Base-by-base conservation (phyloP, 495 filamentous ascomycete genomes). In the Apodospora peruviana region DNA sequence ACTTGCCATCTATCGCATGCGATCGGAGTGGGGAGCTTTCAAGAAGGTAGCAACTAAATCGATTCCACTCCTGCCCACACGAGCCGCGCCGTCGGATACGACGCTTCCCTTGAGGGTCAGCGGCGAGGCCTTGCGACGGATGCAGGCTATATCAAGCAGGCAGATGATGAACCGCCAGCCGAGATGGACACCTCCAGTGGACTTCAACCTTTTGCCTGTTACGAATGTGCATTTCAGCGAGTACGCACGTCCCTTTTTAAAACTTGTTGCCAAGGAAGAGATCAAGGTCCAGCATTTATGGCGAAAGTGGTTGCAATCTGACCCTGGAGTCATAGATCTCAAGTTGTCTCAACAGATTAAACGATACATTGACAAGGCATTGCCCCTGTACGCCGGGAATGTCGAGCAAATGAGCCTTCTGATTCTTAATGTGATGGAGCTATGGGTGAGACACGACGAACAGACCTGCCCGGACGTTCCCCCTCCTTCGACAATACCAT, bases 61-160 rank as follows among this genome's bases (percentile, higher is more conserved):
- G 2, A 64, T 81, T 18, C 67, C 61, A 0, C 37, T 11, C 0
- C 60, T 83, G 14, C 73, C 73, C n/a, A 40, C 5, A 11, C 55
- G 51, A 20, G 72, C 74, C 5, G 18, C 49, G 0, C 16, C 38
- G 0, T 60, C 65, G 29, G 53, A 56, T 17, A 50, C 71, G 2
- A 17, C 27, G 0, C 58, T 84, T 7, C 60, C 60, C 0, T 69
- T 84, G 22, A 58, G 52, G 4, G 72, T 73, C 38, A 82, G 80
- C 47, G 57, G 64, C 3, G 5, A 51, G 12, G 29, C 3, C 14
- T 20, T 57, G n/a, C 27, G 14, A 5, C 14, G 23, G 5, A 43
- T 50, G 5, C 40, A 43, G 37, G 25, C 39, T 12, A 24, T 1
- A 35, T 48, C 9, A 14, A 32, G 12, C 27, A 37, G 20, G 9